Evolutionary conservation across 257 asterid genomes (phyloP).

Genomic region (Nicotiana sylvestris): DNA sequence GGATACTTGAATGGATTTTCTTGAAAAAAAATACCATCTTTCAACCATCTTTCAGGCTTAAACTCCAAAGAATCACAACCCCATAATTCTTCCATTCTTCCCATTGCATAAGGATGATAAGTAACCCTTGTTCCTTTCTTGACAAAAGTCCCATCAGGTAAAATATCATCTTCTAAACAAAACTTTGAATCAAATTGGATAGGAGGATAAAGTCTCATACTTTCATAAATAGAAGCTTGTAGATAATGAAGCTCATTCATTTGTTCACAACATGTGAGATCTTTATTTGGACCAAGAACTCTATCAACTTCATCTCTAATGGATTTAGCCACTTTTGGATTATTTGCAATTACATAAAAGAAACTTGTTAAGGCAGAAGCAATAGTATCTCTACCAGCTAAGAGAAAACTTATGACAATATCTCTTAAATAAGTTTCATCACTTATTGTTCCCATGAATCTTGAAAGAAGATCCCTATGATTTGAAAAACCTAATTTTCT

Average conservation of each 20-base stretch:
- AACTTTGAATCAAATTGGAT: constrained; percentile 45
- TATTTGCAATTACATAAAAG: constrained; percentile 30
- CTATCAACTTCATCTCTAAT: constrained; percentile 31
- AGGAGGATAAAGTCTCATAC: constrained; percentile 42
- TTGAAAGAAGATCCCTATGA: constrained; percentile 33
- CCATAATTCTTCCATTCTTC: constrained; percentile 42
- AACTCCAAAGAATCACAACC: constrained; percentile 37
- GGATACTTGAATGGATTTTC: constrained; percentile 46
- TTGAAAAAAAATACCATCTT: constrained; percentile 29
- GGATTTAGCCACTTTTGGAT: constrained; percentile 22
- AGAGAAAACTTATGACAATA: constrained; percentile 35
- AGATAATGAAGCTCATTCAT: constrained; percentile 28
- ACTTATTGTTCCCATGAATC: constrained; percentile 29
- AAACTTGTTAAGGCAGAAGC: constrained; percentile 40
- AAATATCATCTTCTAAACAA: constrained; percentile 26
- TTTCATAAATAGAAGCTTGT: constrained; percentile 34
- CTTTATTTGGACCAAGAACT: constrained; percentile 14
- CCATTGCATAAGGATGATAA: constrained; percentile 50
- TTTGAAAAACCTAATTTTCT: constrained; percentile 29
- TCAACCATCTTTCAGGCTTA: constrained; percentile 44
- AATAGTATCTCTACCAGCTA: constrained; percentile 42
- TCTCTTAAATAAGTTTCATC: constrained; percentile 39
- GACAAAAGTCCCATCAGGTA: constrained; percentile 34
- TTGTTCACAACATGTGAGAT: constrained; percentile 16
- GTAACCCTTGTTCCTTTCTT: constrained; percentile 40